Conservation (phyloP, 1,284 basidiomycete genomes). For the Ustilago hordei region DNA sequence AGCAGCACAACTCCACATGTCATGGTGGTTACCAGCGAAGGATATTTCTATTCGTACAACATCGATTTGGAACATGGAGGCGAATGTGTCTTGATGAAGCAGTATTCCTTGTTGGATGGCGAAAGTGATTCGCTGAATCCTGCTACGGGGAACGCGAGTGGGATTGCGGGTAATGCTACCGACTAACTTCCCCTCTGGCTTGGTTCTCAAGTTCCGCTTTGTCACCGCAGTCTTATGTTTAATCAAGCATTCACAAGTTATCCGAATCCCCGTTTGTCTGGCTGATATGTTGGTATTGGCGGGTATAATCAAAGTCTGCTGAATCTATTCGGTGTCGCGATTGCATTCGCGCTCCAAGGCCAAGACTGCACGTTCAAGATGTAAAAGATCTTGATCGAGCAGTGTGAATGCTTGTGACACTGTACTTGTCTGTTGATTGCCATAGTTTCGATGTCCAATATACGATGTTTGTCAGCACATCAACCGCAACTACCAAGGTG, state of each 20-base stretch:
- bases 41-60: constrained; percentile 93
- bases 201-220: no score
- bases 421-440: constrained; percentile 14
- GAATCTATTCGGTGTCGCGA: no score
- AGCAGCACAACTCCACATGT: constrained; percentile 85
- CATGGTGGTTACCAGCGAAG: constrained; percentile 95
- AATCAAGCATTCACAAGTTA: background rate
- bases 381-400: constrained; percentile 14
- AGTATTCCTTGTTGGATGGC: constrained; percentile 20
- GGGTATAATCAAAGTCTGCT: no score
- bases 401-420: constrained; percentile 16
- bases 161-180: background rate
- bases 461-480: background rate
- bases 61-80: constrained; percentile 97
- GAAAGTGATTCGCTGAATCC: background rate
- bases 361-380: background rate
- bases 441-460: background rate
- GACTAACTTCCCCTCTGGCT: background rate
- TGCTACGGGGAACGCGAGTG: background rate
- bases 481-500: background rate
- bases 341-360: background rate
- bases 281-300: background rate
- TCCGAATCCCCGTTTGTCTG: background rate
- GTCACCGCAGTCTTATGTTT: no score
- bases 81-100: constrained; percentile 93